phyloP scores from a whole-genome alignment of 768 basidiomycete species.

The Psilocybe cubensis region DNA sequence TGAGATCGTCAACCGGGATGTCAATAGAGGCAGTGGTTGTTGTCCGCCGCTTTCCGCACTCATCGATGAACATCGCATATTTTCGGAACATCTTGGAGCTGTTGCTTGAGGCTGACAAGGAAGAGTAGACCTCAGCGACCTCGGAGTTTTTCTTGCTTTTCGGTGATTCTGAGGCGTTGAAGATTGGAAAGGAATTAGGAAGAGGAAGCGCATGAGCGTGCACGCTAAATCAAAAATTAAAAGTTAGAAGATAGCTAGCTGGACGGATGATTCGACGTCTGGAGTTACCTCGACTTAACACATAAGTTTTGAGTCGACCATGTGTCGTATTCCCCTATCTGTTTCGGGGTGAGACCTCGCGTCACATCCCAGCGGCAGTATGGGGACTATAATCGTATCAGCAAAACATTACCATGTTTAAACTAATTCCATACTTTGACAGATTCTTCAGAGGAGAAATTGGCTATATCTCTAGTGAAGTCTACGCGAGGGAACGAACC shows the following conservation, averaged over 20 bases:
- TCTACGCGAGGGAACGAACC: constrained; percentile 54
- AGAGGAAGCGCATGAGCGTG: constrained; percentile 59
- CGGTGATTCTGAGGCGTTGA: background rate
- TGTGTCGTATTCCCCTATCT: constrained; percentile 38
- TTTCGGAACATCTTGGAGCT: constrained; percentile 45
- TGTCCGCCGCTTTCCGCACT: constrained; percentile 41
- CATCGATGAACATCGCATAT: constrained; percentile 57
- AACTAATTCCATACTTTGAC: constrained; percentile 19
- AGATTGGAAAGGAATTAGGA: constrained; percentile 60
- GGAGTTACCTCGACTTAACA: constrained; percentile 15
- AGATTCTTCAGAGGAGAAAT: constrained; percentile 41
- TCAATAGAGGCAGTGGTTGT: constrained; percentile 36
- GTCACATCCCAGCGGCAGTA: constrained; percentile 58
- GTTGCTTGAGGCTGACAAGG: constrained; percentile 45
- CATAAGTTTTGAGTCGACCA: constrained; percentile 36
- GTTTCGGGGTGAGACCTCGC: constrained; percentile 54
- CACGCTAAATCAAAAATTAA: constrained; percentile 35
- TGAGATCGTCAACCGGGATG: constrained; percentile 58
- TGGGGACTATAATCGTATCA: constrained; percentile 6
- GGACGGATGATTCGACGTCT: too few relatives aligned
- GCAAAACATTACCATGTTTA: background rate
- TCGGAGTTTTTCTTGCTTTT: background rate
- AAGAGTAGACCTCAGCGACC: constrained; percentile 37
- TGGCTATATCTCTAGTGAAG: constrained; percentile 32
- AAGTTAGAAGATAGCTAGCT: background rate